A percentile compares a stretch with the other conserved stretches of the same genome.
Evolutionary conservation across 2,329 filamentous ascomycete genomes (phyloP).

Genomic region (Graphilbum sp.): DNA sequence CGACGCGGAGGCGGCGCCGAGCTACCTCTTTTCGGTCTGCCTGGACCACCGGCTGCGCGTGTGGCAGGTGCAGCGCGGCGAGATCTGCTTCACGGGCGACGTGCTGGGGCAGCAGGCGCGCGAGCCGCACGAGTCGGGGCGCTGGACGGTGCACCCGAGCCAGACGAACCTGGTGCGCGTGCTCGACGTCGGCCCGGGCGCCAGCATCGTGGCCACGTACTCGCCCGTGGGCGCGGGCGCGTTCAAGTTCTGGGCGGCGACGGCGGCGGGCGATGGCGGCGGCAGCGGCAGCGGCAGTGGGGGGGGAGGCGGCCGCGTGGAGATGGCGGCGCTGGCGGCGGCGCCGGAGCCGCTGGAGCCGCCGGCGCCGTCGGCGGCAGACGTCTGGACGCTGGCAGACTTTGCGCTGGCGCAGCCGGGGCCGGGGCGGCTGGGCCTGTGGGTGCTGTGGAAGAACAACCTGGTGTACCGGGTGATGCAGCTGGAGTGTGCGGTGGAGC

Average conservation of each 20-base stretch:
- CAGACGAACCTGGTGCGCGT: constrained; percentile 64
- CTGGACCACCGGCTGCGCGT: constrained; percentile 78
- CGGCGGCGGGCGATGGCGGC: constrained; percentile 49
- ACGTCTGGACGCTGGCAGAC: constrained; percentile 66
- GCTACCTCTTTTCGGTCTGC: constrained; percentile 61
- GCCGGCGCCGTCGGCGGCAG: constrained; percentile 51
- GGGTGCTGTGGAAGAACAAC: constrained; percentile 77
- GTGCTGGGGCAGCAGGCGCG: constrained; percentile 48
- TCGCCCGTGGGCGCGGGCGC: constrained; percentile 76
- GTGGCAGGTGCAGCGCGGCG: constrained; percentile 76
- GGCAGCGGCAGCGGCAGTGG: too few relatives aligned
- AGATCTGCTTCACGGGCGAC: constrained; percentile 61
- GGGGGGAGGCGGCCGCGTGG: constrained; percentile 41
- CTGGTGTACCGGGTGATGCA: constrained; percentile 59
- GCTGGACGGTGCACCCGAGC: constrained; percentile 63
- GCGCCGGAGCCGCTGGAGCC: constrained; percentile 47
- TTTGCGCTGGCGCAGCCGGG: constrained; percentile 46
- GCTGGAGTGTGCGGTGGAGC: constrained; percentile 54
- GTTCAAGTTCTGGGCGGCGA: constrained; percentile 85
- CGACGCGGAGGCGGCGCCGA: constrained; percentile 26
- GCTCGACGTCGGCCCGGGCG: constrained; percentile 38
- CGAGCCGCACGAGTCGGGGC: constrained; percentile 51
- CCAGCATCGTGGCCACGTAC: constrained; percentile 56
- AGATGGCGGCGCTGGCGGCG: constrained; percentile 40
- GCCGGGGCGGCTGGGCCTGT: constrained; percentile 33